These are phyloP conservation scores for Heracleum sosnowskyi DNA, from an alignment of 129 eudicot genomes.

Conservation along the genomic window DNA sequence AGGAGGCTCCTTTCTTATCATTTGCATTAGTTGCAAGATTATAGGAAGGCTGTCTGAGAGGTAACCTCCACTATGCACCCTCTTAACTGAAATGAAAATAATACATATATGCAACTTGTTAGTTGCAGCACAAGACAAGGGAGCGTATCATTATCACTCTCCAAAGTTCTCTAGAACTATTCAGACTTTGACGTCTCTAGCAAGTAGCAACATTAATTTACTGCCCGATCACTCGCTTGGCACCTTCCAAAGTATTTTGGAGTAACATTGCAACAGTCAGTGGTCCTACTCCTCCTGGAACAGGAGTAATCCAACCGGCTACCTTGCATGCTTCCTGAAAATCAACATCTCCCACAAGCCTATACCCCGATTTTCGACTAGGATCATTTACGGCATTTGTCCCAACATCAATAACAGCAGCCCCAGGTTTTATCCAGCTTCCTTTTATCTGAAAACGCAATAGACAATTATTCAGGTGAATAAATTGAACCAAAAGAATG, in stretches of 20 bases:
- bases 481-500: neutral
- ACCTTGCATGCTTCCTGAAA: slow-evolving; percentile 76
- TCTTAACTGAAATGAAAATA: neutral
- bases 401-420: slow-evolving; percentile 97
- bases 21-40: neutral
- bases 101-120: neutral
- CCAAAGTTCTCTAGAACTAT: neutral
- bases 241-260: slow-evolving; percentile 88
- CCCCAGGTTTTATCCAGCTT: slow-evolving; percentile 95
- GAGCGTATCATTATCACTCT: neutral
- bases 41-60: neutral
- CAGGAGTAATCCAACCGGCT: slow-evolving; percentile 94
- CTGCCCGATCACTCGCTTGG: slow-evolving; percentile 65
- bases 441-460: slow-evolving; percentile 68
- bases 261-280: slow-evolving; percentile 96
- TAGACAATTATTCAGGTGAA: neutral
- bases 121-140: neutral
- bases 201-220: slow-evolving; percentile 11
- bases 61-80: neutral
- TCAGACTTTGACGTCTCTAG: neutral
- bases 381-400: slow-evolving; percentile 86
- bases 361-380: slow-evolving; percentile 70
- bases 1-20: neutral
- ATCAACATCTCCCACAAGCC: slow-evolving; percentile 96
- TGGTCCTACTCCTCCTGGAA: slow-evolving; percentile 99